A percentile compares a stretch with the other conserved stretches of the same genome.
Conservation (phyloP, 306 rosid genomes). For the Pterocarpus macrocarpus region DNA sequence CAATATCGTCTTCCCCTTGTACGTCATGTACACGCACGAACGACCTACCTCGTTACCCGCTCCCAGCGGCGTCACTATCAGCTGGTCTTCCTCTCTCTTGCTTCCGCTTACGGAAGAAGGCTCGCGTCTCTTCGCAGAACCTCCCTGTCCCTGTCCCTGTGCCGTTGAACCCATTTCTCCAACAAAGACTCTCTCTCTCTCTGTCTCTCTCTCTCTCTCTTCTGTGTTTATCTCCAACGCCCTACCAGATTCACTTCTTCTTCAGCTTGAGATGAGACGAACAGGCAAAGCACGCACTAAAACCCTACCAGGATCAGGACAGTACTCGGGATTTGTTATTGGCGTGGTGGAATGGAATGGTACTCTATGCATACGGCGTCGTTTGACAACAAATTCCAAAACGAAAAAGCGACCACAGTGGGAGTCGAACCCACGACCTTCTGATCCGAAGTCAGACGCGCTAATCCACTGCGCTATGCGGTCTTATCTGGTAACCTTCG, state of each 20-base stretch:
- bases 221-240: too few species aligned
- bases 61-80: slow-evolving; percentile 80
- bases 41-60: slow-evolving; percentile 98
- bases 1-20: slow-evolving; percentile 73
- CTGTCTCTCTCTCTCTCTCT: not conserved
- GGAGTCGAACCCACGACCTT: slow-evolving; percentile 85
- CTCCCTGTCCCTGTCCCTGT: slow-evolving; percentile 30
- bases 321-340: too few species aligned
- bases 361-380: not conserved
- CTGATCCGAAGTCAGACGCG: slow-evolving; percentile 88
- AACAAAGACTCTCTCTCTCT: not conserved
- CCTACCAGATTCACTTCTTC: not conserved
- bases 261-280: not conserved
- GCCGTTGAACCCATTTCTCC: slow-evolving; percentile 54
- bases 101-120: slow-evolving; percentile 32
- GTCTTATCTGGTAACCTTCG: not conserved
- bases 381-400: not conserved
- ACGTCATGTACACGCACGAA: slow-evolving; percentile 87
- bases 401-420: slow-evolving; percentile 55
- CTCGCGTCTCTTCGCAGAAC: slow-evolving; percentile 69
- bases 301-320: not conserved
- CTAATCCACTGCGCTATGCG: slow-evolving; percentile 92
- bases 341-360: too few species aligned
- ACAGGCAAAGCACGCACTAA: not conserved
- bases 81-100: slow-evolving; percentile 78